Evolutionary conservation across 257 asterid genomes (phyloP).

Genomic region (Eucommia ulmoides): DNA sequence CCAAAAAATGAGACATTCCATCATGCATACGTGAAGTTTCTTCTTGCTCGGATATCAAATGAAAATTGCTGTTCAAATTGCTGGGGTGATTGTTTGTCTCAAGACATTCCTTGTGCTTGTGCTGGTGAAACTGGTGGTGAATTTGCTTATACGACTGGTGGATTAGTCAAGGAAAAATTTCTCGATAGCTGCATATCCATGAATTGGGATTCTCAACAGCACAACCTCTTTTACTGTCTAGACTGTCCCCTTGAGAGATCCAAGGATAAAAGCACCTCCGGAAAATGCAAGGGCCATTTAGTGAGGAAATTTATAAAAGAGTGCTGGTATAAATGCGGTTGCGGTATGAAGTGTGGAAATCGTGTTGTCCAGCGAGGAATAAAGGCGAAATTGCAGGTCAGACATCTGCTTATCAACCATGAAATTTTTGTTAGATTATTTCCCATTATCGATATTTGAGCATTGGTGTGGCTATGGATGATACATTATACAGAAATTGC

Average conservation of each 20-base stretch:
- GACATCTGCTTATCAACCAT: background rate
- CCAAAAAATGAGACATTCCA: conserved; percentile 60
- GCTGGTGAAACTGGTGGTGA: conserved; percentile 65
- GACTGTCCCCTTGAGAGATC: conserved; percentile 85
- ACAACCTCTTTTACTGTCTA: conserved; percentile 50
- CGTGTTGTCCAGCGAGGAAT: conserved; percentile 97
- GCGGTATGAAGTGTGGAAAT: conserved; percentile 73
- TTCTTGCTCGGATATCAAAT: conserved; percentile 69
- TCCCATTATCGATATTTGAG: background rate
- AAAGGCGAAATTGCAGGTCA: conserved; percentile 61
- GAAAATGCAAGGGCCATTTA: conserved; percentile 90
- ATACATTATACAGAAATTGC: background rate
- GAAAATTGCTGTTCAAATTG: conserved; percentile 51
- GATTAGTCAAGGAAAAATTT: conserved; percentile 64
- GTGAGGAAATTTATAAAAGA: conserved; percentile 75
- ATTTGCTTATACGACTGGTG: conserved; percentile 75
- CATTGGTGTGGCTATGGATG: background rate
- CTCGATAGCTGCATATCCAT: conserved; percentile 65
- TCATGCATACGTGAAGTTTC: conserved; percentile 49
- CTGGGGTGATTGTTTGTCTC: conserved; percentile 61
- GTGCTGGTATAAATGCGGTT: conserved; percentile 96
- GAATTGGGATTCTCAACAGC: conserved; percentile 64
- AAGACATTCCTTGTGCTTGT: conserved; percentile 62
- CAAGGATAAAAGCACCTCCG: conserved; percentile 35
- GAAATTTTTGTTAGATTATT: background rate